phyloP scores from a whole-genome alignment of 2,329 filamentous ascomycete genomes.

The Claviceps sp. region DNA sequence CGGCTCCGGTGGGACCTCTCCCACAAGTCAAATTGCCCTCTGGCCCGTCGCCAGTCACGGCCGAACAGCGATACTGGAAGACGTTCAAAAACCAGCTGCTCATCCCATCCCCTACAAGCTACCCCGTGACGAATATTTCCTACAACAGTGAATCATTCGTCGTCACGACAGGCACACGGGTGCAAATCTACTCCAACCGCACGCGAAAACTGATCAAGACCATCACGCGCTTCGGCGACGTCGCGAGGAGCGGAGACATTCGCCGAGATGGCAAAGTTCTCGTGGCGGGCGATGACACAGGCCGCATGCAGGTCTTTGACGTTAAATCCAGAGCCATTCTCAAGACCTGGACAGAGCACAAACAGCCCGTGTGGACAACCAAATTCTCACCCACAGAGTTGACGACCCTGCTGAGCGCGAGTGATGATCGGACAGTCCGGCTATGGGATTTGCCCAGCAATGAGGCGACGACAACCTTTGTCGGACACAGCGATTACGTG shows the following conservation, averaged over 20 bases:
- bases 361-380: constrained; percentile 85
- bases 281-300: constrained; percentile 82
- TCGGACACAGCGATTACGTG: constrained; percentile 87
- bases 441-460: constrained; percentile 87
- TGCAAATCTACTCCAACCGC: constrained; percentile 87
- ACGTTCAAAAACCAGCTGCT: constrained; percentile 85
- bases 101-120: constrained; percentile 80
- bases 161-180: constrained; percentile 83
- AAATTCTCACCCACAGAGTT: constrained; percentile 83
- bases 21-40: constrained; percentile 71
- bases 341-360: constrained; percentile 90
- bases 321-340: constrained; percentile 77
- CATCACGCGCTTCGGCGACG: constrained; percentile 84
- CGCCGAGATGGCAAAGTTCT: constrained; percentile 79
- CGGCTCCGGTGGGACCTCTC: constrained; percentile 70
- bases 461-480: constrained; percentile 61
- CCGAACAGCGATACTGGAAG: constrained; percentile 94
- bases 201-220: constrained; percentile 88
- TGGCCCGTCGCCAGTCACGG: constrained; percentile 69
- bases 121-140: constrained; percentile 82
- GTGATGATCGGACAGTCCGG: constrained; percentile 84
- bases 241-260: constrained; percentile 80
- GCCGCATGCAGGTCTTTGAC: constrained; percentile 91
- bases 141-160: constrained; percentile 68
- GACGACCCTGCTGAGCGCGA: constrained; percentile 76